Evolutionary conservation across 202 grass and related monocot genomes (phyloP), one percentile per base, ranked within the genome.

Genomic region (Thinopyrum obtusiflorum): DNA sequence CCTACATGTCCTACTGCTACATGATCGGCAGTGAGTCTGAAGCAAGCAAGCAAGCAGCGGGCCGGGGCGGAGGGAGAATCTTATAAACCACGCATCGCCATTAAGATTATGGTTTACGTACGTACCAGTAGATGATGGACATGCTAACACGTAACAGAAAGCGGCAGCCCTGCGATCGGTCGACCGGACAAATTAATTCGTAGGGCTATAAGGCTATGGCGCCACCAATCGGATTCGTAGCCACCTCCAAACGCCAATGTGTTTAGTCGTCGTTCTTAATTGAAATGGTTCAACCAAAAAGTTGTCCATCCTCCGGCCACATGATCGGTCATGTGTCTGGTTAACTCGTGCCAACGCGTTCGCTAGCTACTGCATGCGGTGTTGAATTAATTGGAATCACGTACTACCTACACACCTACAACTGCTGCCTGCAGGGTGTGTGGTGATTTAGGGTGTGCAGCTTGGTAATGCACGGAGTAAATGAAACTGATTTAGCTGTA

Each of bases 81-180:
- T 0, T 53, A 20, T 18, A 53, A 53, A 53, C 49, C 49, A 53
- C 49, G 49, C 49, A 7, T 18, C 49, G 49, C 17, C 17, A 53
- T 53, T 53, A 53, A 20, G 5, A 6, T 18, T 0, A 51, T 46
- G 46, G 46, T 49, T 49, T 49, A 51, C 0, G 47, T 51, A 51
- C 47, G 15, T 57, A 57, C 65, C 0, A 15, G 2, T 21, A 49
- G 3, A 51, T 12, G 13, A 31, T 29, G 25, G 26, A 0, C 47
- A 75, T 51, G 72, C 44, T 31, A 75, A 53, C 42, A 51, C 71
- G 71, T 49, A 29, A 74, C 71, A 49, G 42, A 51, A 74, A 74
- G 8, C 44, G 42, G n/a, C 21, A 26, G 1, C 37, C 42, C 46
- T 15, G 71, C 15, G 42, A 74, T 29, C 42, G 24, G 70, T 74